These are phyloP conservation scores for Diplodia intermedia DNA, from an alignment of 2,329 filamentous ascomycete species.

Conservation along the genomic window DNA sequence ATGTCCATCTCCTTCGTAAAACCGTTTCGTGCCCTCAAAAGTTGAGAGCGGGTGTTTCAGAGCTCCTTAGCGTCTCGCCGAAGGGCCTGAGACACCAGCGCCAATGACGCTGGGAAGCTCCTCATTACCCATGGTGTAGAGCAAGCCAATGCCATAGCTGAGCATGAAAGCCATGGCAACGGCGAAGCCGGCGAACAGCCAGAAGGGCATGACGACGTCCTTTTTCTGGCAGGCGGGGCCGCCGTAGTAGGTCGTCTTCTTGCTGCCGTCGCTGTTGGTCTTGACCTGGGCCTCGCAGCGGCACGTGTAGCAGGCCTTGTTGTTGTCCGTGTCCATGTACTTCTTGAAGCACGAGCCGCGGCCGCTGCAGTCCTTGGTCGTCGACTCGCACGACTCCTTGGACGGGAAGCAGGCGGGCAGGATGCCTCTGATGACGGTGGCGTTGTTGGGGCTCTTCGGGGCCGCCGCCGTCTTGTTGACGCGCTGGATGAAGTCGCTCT, in stretches of 20 bases:
- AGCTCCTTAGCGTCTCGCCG: constrained; percentile 48
- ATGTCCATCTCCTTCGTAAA: not conserved
- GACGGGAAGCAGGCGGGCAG: constrained; percentile 79
- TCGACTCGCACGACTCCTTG: constrained; percentile 69
- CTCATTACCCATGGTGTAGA: constrained; percentile 85
- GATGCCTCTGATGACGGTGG: constrained; percentile 52
- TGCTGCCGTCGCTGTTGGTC: constrained; percentile 56
- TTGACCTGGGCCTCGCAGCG: constrained; percentile 69
- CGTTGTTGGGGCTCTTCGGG: constrained; percentile 37
- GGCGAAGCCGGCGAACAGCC: constrained; percentile 79
- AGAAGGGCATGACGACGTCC: constrained; percentile 88
- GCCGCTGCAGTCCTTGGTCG: constrained; percentile 80
- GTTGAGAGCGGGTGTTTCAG: not conserved
- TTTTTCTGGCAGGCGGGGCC: constrained; percentile 88
- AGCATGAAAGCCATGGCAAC: constrained; percentile 73
- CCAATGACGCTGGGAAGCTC: constrained; percentile 92
- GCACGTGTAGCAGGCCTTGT: constrained; percentile 76
- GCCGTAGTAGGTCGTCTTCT: constrained; percentile 77
- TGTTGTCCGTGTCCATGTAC: constrained; percentile 59
- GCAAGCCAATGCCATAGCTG: constrained; percentile 73
- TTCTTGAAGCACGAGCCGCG: constrained; percentile 79
- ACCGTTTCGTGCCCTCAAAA: not conserved
- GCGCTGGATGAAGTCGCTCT: constrained; percentile 18
- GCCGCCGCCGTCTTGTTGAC: constrained; percentile 41
- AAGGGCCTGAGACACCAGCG: constrained; percentile 84